These are phyloP conservation scores for Cytospora leucostoma DNA, from an alignment of 2,329 filamentous ascomycete species.

Conservation along the genomic window DNA sequence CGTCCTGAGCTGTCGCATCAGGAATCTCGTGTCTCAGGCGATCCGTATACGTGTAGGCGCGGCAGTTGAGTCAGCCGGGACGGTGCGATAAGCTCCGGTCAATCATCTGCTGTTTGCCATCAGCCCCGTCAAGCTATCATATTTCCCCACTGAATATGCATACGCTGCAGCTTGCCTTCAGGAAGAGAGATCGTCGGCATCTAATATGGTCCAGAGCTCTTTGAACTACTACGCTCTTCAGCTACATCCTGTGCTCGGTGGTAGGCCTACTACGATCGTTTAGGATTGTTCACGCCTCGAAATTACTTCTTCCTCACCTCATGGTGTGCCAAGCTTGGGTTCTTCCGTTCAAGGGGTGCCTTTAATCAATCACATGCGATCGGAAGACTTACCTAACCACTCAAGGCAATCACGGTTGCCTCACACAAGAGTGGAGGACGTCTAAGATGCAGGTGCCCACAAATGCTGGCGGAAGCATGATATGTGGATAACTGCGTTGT, in stretches of 20 bases:
- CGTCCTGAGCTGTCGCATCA: conserved; percentile 12
- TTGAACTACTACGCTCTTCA: not conserved
- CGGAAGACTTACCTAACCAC: not conserved
- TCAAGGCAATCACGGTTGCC: not conserved
- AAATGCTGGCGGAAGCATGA: not conserved
- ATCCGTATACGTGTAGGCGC: not conserved
- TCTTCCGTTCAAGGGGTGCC: not conserved
- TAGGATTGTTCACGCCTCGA: not conserved
- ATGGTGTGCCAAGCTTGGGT: not conserved
- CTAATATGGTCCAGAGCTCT: not conserved
- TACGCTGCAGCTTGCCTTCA: not conserved
- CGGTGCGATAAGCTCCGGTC: not conserved
- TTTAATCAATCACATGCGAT: not conserved
- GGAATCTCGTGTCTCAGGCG: conserved; percentile 4
- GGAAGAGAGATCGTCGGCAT: not conserved
- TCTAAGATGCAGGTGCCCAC: not conserved
- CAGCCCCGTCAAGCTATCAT: not conserved
- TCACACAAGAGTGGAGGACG: not conserved
- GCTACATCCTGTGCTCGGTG: not conserved
- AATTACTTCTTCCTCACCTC: not conserved
- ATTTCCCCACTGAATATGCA: not conserved
- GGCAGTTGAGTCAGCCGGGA: not conserved
- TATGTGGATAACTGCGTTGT: not conserved
- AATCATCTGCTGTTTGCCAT: not conserved
- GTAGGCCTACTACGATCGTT: not conserved